phyloP scores from a whole-genome alignment of 371 early-diverging fungal genomes.

The Syncephalastrum racemosum region DNA sequence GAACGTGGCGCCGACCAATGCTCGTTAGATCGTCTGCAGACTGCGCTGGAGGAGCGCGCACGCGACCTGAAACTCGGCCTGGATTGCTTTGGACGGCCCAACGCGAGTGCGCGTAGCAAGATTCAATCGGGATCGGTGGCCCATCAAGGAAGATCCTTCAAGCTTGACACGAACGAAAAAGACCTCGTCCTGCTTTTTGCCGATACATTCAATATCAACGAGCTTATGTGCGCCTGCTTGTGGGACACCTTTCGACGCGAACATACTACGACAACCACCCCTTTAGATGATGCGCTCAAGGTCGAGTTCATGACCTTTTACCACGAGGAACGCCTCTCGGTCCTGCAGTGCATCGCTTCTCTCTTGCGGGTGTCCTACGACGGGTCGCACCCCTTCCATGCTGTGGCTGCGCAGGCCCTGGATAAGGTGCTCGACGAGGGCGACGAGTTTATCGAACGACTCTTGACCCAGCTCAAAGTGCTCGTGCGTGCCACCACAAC shows the following conservation, averaged over 20 bases:
- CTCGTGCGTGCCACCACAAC: conserved; percentile 18
- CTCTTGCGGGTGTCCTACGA: conserved; percentile 32
- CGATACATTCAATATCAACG: conserved; percentile 31
- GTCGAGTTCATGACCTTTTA: conserved; percentile 25
- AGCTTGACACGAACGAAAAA: conserved; percentile 32
- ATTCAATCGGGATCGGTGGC: conserved; percentile 23
- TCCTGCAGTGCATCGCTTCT: conserved; percentile 39
- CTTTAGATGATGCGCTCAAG: background rate
- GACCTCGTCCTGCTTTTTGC: conserved; percentile 34
- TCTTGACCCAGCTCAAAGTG: conserved; percentile 30
- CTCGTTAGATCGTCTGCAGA: conserved; percentile 44
- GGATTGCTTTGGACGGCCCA: conserved; percentile 31
- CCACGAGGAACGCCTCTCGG: conserved; percentile 35
- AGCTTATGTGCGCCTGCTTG: conserved; percentile 29
- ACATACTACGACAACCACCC: background rate
- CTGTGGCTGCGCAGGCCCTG: conserved; percentile 26
- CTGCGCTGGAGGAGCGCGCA: conserved; percentile 39
- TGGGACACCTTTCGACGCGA: conserved; percentile 33
- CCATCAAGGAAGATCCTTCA: conserved; percentile 35
- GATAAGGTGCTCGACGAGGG: conserved; percentile 15
- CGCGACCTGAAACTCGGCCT: conserved; percentile 31
- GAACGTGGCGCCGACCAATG: conserved; percentile 46
- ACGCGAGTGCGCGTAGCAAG: conserved; percentile 35
- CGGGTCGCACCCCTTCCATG: conserved; percentile 25
- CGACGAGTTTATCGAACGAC: conserved; percentile 20